These are phyloP conservation scores for Suhomyces canberraensis DNA, from an alignment of 805 yeast genomes.

Conservation along the genomic window DNA sequence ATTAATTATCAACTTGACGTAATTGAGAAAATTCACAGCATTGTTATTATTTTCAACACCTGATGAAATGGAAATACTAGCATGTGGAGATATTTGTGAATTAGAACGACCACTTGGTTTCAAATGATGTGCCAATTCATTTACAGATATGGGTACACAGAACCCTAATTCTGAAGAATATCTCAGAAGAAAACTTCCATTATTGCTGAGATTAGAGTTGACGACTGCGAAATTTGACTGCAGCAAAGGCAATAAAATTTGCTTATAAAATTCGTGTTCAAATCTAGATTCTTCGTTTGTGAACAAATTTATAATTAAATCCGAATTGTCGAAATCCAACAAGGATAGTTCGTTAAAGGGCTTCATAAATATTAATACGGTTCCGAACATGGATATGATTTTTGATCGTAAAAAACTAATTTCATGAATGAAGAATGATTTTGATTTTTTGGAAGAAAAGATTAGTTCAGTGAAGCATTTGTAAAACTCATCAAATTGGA, in stretches of 20 bases:
- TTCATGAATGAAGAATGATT: conserved; percentile 3
- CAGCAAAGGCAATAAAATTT: conserved; percentile 20
- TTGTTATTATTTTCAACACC: background rate
- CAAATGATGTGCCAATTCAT: background rate
- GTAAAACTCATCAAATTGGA: conserved; percentile 23
- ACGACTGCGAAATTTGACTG: conserved; percentile 18
- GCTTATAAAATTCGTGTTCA: conserved; percentile 17
- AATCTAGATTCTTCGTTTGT: conserved; percentile 12
- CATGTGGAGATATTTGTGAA: conserved; percentile 1
- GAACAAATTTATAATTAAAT: conserved; percentile 17
- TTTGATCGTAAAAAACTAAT: conserved; percentile 14
- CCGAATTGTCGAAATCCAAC: conserved; percentile 16
- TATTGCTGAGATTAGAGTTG: conserved; percentile 7
- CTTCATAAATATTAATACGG: conserved; percentile 22
- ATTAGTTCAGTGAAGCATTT: conserved; percentile 16
- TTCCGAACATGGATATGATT: conserved; percentile 21
- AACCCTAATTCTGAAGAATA: conserved; percentile 15
- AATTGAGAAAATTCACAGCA: conserved; percentile 16
- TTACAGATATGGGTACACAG: conserved; percentile 12
- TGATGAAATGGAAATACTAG: background rate
- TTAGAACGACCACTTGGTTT: background rate
- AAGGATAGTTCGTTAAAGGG: conserved; percentile 29
- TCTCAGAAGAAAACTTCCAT: conserved; percentile 5
- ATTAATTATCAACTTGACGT: conserved; percentile 26
- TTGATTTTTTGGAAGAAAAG: background rate